Evolutionary conservation across 2,329 filamentous ascomycete genomes (phyloP), one percentile per base, ranked within the genome.

Genomic region (Colletotrichum shisoi): DNA sequence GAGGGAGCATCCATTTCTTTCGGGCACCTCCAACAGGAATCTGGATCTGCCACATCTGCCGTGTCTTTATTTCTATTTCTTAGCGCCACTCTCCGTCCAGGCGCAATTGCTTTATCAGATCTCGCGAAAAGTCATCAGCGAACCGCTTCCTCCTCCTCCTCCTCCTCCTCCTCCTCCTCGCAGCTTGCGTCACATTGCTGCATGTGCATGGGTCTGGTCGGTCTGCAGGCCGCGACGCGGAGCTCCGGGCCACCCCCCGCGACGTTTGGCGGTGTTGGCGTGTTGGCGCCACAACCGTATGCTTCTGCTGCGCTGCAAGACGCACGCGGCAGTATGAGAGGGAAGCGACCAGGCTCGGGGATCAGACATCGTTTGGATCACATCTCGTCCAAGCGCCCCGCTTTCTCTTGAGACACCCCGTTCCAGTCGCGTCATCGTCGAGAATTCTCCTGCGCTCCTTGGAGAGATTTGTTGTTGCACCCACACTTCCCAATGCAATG

Each of bases 381-480:
- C 59, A 27, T 39, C 54, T 45, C 39, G 61, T 46, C 64, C 54
- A 64, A 67, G 49, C 61, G 61, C 42, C 53, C 59, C 49, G 62
- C 42, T 49, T 45, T 58, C 37, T 48, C 34, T 54, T 60, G 54
- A 64, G 54, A 67, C 61, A 64, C 31, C 34, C 19, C 19, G 42
- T 52, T 44, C 15, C 57, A n/a, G 39, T 48, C 19, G 13, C 42
- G 27, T 40, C 42, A 40, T n/a, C 8, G 40, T 34, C 19, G 8
- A 53, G 19, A n/a, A 17, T 24, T 53, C 40, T 48, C 17, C 56
- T 40, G 9, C 27, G 21, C 58, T 57, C 40, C 24, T 31, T 34
- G 44, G 4, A 19, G 44, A 49, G 8, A 37, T 21, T 34, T 34
- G 31, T 48, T 27, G 13, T 37, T 17, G 34, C 34, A 34, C 5